Percentiles rank a stretch among this genome's conserved stretches.
Conservation (phyloP, 176 grass and related monocot genomes). For the Puccinellia tenuiflora region DNA sequence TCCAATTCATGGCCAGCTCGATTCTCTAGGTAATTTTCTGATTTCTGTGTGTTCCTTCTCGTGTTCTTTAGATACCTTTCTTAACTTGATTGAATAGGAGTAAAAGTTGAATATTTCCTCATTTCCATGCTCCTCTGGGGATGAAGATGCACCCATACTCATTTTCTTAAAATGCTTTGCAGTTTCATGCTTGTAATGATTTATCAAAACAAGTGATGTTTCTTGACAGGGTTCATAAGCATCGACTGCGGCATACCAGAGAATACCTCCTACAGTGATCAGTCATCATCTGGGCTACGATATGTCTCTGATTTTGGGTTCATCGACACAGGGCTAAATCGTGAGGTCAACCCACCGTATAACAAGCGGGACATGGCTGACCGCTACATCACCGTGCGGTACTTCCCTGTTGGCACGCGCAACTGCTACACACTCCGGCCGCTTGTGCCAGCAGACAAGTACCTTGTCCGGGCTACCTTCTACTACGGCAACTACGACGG, state of each 20-base stretch:
- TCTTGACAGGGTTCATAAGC: background rate
- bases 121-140: background rate
- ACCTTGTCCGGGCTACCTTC: conserved; percentile 5
- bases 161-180: background rate
- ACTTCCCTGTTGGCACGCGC: conserved; percentile 3
- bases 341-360: background rate
- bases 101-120: no score
- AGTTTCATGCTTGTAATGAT: background rate
- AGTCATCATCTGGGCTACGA: background rate
- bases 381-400: background rate
- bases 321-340: no score
- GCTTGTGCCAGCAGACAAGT: background rate
- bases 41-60: background rate
- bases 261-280: background rate
- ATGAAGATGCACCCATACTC: background rate
- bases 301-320: no score
- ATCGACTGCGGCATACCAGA: background rate
- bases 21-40: background rate
- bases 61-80: background rate
- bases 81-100: background rate
- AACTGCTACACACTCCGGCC: background rate
- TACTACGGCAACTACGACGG: conserved; percentile 20
- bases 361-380: background rate
- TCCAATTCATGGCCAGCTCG: background rate
- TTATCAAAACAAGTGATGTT: background rate